Evolutionary conservation across 768 basidiomycete genomes (phyloP).

Genomic region (Tephrocybe rancida): DNA sequence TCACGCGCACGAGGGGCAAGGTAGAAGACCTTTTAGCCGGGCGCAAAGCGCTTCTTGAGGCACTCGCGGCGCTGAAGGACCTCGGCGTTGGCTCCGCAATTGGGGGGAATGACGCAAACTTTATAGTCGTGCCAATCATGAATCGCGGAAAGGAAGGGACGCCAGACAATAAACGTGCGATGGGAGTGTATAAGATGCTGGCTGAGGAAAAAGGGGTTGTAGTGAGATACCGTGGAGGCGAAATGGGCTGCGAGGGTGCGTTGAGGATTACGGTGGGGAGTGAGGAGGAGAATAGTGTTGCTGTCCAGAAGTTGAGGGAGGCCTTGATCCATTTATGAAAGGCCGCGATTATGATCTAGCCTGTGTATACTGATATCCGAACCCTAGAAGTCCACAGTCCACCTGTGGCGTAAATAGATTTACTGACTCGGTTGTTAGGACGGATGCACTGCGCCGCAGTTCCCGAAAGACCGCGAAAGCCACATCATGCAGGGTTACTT

Average conservation of each 20-base stretch:
- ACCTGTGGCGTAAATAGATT: too few relatives aligned
- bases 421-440: too few relatives aligned
- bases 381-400: too few relatives aligned
- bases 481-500: too few relatives aligned
- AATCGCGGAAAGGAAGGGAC: conserved; percentile 34
- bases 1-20: conserved; percentile 68
- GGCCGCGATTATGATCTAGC: too few relatives aligned
- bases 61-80: conserved; percentile 38
- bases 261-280: conserved; percentile 90
- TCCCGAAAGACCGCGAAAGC: too few relatives aligned
- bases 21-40: conserved; percentile 56
- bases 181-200: conserved; percentile 72
- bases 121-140: conserved; percentile 80
- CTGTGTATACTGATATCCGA: too few relatives aligned
- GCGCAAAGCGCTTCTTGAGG: conserved; percentile 55
- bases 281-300: conserved; percentile 69
- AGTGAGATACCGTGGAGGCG: conserved; percentile 85
- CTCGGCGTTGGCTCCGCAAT: conserved; percentile 68
- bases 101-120: conserved; percentile 90
- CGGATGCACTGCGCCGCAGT: too few relatives aligned
- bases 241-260: conserved; percentile 85
- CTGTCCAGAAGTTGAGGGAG: conserved; percentile 56
- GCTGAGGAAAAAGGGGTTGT: conserved; percentile 89
- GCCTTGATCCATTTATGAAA: too few relatives aligned
- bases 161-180: conserved; percentile 64